Evolutionary conservation across 495 filamentous ascomycete species (phyloP).

Genomic region (Niebla homalea): DNA sequence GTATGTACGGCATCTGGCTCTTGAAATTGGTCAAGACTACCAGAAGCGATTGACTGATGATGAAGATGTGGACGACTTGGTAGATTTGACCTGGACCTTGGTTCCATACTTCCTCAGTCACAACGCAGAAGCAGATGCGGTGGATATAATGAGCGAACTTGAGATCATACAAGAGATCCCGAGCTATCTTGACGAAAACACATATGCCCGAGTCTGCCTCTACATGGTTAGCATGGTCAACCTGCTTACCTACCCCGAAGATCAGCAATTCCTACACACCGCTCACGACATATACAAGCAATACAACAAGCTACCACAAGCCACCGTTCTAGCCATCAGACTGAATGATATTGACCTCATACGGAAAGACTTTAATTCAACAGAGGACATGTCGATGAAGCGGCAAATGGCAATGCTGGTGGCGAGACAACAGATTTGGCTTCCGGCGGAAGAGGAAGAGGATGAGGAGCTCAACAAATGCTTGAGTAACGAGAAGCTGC

Average conservation of each 20-base stretch:
- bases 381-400: conserved; percentile 67
- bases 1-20: conserved; percentile 88
- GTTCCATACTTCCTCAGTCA: conserved; percentile 93
- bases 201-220: conserved; percentile 80
- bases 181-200: conserved; percentile 82
- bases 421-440: conserved; percentile 77
- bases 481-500: conserved; percentile 72
- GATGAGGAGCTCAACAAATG: conserved; percentile 65
- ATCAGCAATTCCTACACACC: conserved; percentile 81
- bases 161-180: conserved; percentile 94
- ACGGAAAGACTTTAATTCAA: conserved; percentile 60
- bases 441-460: conserved; percentile 49
- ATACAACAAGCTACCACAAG: conserved; percentile 84
- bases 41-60: conserved; percentile 59
- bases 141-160: conserved; percentile 89
- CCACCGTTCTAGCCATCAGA: conserved; percentile 85
- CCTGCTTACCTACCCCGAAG: conserved; percentile 91
- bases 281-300: conserved; percentile 85
- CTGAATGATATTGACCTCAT: conserved; percentile 79
- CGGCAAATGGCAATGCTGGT: conserved; percentile 92
- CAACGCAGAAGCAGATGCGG: conserved; percentile 95
- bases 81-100: conserved; percentile 66
- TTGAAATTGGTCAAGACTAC: conserved; percentile 93
- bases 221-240: conserved; percentile 99
- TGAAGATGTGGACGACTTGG: conserved; percentile 53